Evolutionary conservation across 768 basidiomycete genomes (phyloP), one percentile per base, ranked within the genome.

Genomic region (Gelatoporia subvermispora): DNA sequence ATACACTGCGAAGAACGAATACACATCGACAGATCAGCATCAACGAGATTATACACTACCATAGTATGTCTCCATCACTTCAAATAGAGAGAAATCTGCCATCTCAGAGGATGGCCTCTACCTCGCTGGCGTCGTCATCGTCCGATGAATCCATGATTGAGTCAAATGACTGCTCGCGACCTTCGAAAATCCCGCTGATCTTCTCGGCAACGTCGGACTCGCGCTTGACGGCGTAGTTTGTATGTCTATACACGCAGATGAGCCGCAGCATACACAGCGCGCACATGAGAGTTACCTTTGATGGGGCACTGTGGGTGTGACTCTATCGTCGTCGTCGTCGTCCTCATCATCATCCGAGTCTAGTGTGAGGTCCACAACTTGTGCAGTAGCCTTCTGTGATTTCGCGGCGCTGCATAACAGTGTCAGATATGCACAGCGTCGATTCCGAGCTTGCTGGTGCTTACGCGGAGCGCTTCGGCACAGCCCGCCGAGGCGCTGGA

Each of bases 401-500:
- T 60, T 71, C 71, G 16, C 72, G 68, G 47, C 66, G 58, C 55
- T 74, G 68, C 18, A 35, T 16, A 47, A 22, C 16, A 15, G n/a
- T 22, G 41, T 47, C 44, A 46, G 38, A 22, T 23, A 25, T 8
- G 17, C 16, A 45, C n/a, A 8, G 11, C 39, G 1, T 11, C 8
- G 20, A 4, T 20, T 22, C 13, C 23, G 15, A 25, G 17, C 24
- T 38, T 39, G 31, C 8, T 39, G 18, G 40, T 13, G 66, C 82
- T 54, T 67, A 84, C 83, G 73, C 82, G 35, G 77, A 72, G 55
- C 84, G 70, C 60, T 73, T 77, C 2, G 84, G 84, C 56, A 84
- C 60, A 8, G 62, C 65, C 45, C 81, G 68, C 17, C 73, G 76
- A n/a, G 79, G 77, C 10, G 68, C 65, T 31, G 67, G 60, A 0